These are phyloP conservation scores for Termitomyces sp. DNA, from an alignment of 768 basidiomycete species.

Conservation along the genomic window DNA sequence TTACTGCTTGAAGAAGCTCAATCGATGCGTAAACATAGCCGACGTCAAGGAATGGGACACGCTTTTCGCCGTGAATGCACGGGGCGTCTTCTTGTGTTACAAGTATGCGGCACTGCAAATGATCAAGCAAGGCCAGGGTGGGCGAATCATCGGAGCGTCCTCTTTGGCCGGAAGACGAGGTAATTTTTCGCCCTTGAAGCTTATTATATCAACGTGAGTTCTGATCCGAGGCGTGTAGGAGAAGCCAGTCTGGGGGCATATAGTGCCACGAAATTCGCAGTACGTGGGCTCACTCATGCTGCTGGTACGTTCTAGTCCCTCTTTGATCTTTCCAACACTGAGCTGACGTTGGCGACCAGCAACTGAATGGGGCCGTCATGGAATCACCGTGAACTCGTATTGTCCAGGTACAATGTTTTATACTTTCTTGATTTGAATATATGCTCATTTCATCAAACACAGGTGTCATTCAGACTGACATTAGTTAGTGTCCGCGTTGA, in stretches of 20 bases:
- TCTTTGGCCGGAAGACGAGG: slow-evolving; percentile 29
- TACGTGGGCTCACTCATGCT: background rate
- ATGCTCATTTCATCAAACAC: background rate
- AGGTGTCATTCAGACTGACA: slow-evolving; percentile 14
- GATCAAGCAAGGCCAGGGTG: background rate
- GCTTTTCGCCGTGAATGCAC: slow-evolving; percentile 22
- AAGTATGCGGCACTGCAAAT: background rate
- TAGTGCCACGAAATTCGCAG: slow-evolving; percentile 33
- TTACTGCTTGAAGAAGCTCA: too few species aligned
- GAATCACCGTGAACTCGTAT: slow-evolving; percentile 27
- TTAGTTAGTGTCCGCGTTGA: slow-evolving; percentile 5
- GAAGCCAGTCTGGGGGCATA: slow-evolving; percentile 20
- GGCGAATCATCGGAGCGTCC: slow-evolving; percentile 22
- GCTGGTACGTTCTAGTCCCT: background rate
- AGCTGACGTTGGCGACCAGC: slow-evolving; percentile 4
- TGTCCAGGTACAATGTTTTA: slow-evolving; percentile 15
- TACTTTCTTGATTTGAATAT: too few species aligned
- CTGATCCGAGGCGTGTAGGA: background rate
- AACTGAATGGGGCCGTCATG: slow-evolving; percentile 18
- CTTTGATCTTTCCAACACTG: background rate
- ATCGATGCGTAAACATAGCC: background rate
- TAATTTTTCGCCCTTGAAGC: background rate
- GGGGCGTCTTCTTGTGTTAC: slow-evolving; percentile 13
- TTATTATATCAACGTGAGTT: background rate
- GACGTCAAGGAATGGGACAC: slow-evolving; percentile 22